Evolutionary conservation across 163 green algal genomes (phyloP), one percentile per base, ranked within the genome.

Genomic region (Chlorella variabilis): DNA sequence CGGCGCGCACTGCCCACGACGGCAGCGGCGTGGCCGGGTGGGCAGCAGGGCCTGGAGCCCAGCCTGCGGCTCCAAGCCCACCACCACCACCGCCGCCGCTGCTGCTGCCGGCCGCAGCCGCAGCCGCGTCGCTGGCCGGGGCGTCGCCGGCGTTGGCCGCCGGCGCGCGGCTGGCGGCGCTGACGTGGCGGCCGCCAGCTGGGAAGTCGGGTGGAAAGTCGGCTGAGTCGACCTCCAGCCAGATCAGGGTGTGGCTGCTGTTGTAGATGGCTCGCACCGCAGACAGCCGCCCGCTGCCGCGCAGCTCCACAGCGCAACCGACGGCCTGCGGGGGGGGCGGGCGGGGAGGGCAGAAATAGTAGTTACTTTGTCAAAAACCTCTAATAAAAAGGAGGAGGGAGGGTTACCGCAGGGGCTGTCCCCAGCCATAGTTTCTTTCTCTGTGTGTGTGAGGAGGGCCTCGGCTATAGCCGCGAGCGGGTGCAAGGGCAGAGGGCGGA

Each of bases 221-320:
- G 27, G 73, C 73, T 6, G 73, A 80, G 56, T 80, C 73, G 4
- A 80, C 73, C 18, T 80, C 73, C 56, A 80, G 73, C 73, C 73
- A 80, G 4, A 80, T 59, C 36, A 80, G 56, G 11, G 73, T 36
- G 25, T 80, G 73, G 38, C 73, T 41, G 5, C 41, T 39, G 73
- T 36, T 71, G 73, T 80, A 80, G 18, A 80, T 69, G 54, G 73
- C 73, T 3, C 73, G 73, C 36, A 80, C 73, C 3, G 33, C 29
- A 1, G 73, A 66, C 73, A 80, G 73, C 38, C 41, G 73, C 36
- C 73, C 73, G 38, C 25, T 71, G 73, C 73, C 73, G 13, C 73
- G 54, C 36, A 70, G 15, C 27, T 70, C 73, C 25, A 80, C 73
- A 0, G 56, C 73, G 4, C 33, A 17, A 0, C 73, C 73, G 3